These are phyloP conservation scores for Lactifluus pinguis DNA, from an alignment of 768 basidiomycete genomes.

Conservation along the genomic window DNA sequence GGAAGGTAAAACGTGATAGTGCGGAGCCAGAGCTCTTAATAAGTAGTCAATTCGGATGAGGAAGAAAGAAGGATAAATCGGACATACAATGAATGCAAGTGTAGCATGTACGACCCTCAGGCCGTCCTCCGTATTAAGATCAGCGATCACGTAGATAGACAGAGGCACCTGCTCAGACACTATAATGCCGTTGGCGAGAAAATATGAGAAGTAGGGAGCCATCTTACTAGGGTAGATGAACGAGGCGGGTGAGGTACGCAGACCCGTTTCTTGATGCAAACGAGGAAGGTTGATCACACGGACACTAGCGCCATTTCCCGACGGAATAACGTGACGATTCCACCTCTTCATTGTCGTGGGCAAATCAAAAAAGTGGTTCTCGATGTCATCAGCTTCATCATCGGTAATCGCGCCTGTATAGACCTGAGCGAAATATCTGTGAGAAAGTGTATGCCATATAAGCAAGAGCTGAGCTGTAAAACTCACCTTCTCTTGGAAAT, in stretches of 20 bases:
- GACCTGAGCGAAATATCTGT: slow-evolving; percentile 29
- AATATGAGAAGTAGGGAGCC: neutral
- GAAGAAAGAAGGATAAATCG: neutral
- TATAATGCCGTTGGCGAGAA: slow-evolving; percentile 22
- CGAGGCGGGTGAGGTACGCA: slow-evolving; percentile 32
- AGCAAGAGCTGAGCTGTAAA: neutral
- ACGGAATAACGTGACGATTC: slow-evolving; percentile 67
- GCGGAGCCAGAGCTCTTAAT: slow-evolving; percentile 33
- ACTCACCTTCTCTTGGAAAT: slow-evolving; percentile 65
- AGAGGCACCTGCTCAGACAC: slow-evolving; percentile 29
- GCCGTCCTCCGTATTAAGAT: slow-evolving; percentile 62
- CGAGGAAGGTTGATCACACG: slow-evolving; percentile 48
- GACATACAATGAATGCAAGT: slow-evolving; percentile 52
- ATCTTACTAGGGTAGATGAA: slow-evolving; percentile 61
- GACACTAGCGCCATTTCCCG: slow-evolving; percentile 36
- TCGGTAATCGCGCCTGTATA: slow-evolving; percentile 52
- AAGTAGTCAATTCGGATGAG: neutral
- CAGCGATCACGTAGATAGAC: slow-evolving; percentile 60
- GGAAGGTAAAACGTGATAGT: slow-evolving; percentile 57
- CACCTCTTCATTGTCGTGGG: slow-evolving; percentile 60
- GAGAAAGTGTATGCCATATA: neutral
- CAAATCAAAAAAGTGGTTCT: slow-evolving; percentile 85
- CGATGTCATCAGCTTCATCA: slow-evolving; percentile 38
- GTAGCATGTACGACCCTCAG: slow-evolving; percentile 53
- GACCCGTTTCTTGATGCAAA: slow-evolving; percentile 39